Evolutionary conservation across 768 basidiomycete species (phyloP).

Genomic region (Russula sp.): DNA sequence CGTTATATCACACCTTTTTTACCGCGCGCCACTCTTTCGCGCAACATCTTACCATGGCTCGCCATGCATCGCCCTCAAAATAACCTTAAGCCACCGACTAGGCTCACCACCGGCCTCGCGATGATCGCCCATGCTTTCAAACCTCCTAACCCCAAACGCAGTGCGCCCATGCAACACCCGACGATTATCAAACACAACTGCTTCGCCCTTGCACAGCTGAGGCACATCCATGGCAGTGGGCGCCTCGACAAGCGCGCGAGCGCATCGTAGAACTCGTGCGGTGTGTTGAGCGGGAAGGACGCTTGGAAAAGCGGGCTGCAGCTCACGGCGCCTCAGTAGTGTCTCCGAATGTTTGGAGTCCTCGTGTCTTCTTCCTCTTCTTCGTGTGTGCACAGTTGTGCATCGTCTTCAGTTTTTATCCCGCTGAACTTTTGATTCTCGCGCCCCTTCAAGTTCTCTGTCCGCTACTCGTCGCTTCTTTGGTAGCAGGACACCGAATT

Average conservation of each 20-base stretch:
- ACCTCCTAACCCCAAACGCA: conserved; percentile 51
- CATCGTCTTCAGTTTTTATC: no score
- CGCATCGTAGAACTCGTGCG: conserved; percentile 57
- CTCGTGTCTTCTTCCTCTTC: no score
- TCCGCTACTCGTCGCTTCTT: no score
- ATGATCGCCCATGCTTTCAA: conserved; percentile 16
- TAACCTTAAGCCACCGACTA: conserved; percentile 90
- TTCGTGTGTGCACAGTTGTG: no score
- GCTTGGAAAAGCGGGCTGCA: conserved; percentile 96
- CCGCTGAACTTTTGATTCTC: no score
- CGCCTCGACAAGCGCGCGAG: conserved; percentile 62
- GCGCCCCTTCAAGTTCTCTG: no score
- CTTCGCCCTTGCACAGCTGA: conserved; percentile 76
- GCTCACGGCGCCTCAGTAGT: conserved; percentile 81
- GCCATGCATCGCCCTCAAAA: conserved; percentile 64
- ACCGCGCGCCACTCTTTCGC: conserved; percentile 27
- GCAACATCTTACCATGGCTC: conserved; percentile 57
- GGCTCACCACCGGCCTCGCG: conserved; percentile 40
- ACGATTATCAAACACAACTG: conserved; percentile 89
- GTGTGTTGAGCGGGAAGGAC: conserved; percentile 56
- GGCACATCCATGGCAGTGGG: conserved; percentile 54
- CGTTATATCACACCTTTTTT: no score
- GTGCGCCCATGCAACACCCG: conserved; percentile 85
- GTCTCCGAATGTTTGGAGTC: no score
- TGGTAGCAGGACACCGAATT: conserved; percentile 82